Percentiles rank a stretch among this genome's conserved stretches.
phyloP scores from a whole-genome alignment of 2,329 filamentous ascomycete genomes.

The Diaporthe amygdali region DNA sequence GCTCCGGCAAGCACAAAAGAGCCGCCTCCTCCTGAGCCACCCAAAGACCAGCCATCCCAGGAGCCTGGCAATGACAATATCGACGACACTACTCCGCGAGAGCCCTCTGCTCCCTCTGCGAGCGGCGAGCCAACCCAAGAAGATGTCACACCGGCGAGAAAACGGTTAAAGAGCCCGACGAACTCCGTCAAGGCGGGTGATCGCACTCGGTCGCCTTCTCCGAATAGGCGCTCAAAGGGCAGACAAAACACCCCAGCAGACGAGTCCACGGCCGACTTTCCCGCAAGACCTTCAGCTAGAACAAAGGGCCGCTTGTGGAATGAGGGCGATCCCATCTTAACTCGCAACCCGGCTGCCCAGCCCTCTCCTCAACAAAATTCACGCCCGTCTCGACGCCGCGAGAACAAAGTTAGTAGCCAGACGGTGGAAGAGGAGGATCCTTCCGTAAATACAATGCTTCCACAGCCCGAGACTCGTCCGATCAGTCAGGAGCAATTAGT shows the following conservation, averaged over 20 bases:
- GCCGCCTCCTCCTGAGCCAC: background rate
- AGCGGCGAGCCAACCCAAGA: background rate
- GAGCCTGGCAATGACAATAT: background rate
- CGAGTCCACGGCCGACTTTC: constrained; percentile 8
- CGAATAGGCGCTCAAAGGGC: background rate
- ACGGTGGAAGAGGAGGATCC: constrained; percentile 25
- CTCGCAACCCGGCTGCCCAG: background rate
- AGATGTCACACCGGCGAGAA: background rate
- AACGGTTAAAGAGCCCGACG: constrained; percentile 11
- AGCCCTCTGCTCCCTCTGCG: background rate
- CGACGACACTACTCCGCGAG: background rate
- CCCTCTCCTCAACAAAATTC: background rate
- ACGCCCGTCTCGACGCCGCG: background rate
- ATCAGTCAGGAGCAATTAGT: constrained; percentile 82
- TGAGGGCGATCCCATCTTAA: constrained; percentile 8
- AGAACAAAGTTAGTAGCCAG: background rate
- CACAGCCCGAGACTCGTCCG: constrained; percentile 67
- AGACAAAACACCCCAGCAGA: background rate
- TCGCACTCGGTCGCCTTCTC: constrained; percentile 3
- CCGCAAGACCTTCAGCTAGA: background rate
- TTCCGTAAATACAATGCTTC: constrained; percentile 28
- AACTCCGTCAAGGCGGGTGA: constrained; percentile 1
- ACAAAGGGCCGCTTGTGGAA: constrained; percentile 18
- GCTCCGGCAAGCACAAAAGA: background rate
- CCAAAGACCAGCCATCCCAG: background rate